Percentiles rank a stretch among this genome's conserved stretches.
These are phyloP conservation scores for Cutaneotrichosporon dermatis DNA, from an alignment of 1,284 basidiomycete species.

Conservation along the genomic window DNA sequence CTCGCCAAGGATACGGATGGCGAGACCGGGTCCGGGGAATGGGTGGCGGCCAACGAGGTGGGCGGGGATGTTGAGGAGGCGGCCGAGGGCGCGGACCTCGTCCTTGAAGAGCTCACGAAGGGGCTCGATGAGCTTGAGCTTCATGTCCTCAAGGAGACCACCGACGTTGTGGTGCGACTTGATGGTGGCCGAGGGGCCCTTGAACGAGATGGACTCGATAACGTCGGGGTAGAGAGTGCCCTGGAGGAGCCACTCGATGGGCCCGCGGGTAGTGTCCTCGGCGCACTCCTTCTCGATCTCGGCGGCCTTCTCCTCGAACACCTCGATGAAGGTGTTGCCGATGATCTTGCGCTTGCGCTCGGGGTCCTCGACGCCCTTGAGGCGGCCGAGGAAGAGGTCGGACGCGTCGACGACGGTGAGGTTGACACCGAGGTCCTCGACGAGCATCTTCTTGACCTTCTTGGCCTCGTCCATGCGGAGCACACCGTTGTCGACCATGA, in stretches of 20 bases:
- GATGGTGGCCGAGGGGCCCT: conserved; percentile 97
- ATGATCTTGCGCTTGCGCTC: conserved; percentile 98
- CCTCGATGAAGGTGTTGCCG: conserved; percentile 97
- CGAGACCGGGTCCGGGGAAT: conserved; percentile 98
- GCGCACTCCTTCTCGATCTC: conserved; percentile 69
- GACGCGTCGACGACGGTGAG: conserved; percentile 95
- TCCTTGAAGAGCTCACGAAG: conserved; percentile 98
- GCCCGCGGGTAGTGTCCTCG: conserved; percentile 76
- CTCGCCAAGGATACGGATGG: conserved; percentile 96
- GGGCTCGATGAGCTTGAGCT: conserved; percentile 97
- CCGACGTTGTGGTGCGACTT: conserved; percentile 99
- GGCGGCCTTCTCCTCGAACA: conserved; percentile 89
- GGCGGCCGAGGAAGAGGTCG: conserved; percentile 82
- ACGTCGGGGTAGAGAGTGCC: conserved; percentile 99
- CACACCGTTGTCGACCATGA: conserved; percentile 99
- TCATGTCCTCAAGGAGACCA: conserved; percentile 95
- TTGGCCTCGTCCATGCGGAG: conserved; percentile 84
- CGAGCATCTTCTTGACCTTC: conserved; percentile 95
- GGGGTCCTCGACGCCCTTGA: conserved; percentile 89
- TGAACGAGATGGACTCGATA: conserved; percentile 99
- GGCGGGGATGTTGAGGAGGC: conserved; percentile 83
- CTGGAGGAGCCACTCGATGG: conserved; percentile 94
- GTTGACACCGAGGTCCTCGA: conserved; percentile 90
- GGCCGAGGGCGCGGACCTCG: conserved; percentile 90
- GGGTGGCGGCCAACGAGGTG: conserved; percentile 95